A percentile compares a stretch with the other conserved stretches of the same genome.
Evolutionary conservation across 441 rosid genomes (phyloP).

Genomic region (Syzygium malaccense): DNA sequence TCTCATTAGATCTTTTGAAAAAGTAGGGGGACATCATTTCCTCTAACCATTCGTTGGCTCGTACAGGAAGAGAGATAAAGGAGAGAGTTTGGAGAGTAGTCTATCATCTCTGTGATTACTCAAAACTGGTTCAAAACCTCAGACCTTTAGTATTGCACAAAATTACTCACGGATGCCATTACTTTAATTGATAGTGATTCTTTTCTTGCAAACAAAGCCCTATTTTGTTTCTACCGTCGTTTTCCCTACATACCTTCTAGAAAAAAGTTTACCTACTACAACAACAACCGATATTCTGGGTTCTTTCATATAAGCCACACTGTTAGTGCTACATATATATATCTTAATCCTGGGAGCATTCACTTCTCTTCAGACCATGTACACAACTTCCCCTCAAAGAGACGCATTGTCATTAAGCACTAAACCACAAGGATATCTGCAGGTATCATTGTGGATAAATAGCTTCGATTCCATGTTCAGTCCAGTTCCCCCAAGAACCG

Average conservation of each 20-base stretch:
- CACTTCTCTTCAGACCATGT: background rate
- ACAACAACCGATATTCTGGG: background rate
- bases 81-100: background rate
- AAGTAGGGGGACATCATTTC: background rate
- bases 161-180: background rate
- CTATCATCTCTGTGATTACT: background rate
- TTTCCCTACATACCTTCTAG: background rate
- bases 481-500: too few species aligned
- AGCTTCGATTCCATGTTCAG: constrained; percentile 31
- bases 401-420: background rate
- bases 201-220: background rate
- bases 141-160: background rate
- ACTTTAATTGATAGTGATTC: background rate
- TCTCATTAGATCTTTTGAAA: background rate
- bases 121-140: background rate
- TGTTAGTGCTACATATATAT: background rate
- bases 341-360: background rate
- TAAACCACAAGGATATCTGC: constrained; percentile 62
- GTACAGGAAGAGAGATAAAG: background rate
- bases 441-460: constrained; percentile 70
- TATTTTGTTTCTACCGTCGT: background rate
- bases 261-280: background rate
- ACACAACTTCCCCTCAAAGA: background rate
- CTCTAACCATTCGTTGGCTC: background rate
- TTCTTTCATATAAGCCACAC: background rate